phyloP scores from a whole-genome alignment of 176 grass and related monocot species.

The Phyllostachys edulis region DNA sequence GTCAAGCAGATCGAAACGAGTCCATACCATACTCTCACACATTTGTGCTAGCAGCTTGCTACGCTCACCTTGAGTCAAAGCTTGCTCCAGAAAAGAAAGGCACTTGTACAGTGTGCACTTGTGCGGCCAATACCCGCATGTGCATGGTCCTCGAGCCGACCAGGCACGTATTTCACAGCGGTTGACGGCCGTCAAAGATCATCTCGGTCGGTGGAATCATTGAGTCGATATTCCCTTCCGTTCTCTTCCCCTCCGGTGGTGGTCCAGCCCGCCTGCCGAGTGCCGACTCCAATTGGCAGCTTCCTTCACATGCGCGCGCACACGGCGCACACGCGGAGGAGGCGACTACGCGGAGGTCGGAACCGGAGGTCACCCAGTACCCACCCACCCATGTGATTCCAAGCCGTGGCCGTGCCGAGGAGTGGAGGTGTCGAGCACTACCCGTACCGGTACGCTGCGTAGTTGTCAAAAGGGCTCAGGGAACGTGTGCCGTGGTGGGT shows the following conservation, averaged over 20 bases:
- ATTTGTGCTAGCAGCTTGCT: too few species aligned
- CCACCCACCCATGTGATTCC: slow-evolving; percentile 11
- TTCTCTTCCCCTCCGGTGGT: background rate
- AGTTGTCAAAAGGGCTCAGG: background rate
- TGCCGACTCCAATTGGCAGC: slow-evolving; percentile 22
- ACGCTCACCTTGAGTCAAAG: background rate
- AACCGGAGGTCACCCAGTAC: background rate
- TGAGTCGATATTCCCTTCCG: background rate
- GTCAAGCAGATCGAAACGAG: too few species aligned
- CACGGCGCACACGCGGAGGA: background rate
- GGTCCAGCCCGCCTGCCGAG: background rate
- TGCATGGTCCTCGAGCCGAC: background rate
- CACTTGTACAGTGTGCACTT: too few species aligned
- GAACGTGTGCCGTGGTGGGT: slow-evolving; percentile 17
- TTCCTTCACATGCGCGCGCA: slow-evolving; percentile 35
- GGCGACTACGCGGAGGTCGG: background rate
- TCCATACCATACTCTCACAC: too few species aligned
- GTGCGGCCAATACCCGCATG: background rate
- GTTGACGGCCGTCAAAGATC: background rate
- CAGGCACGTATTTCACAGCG: slow-evolving; percentile 18
- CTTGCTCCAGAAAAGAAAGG: background rate
- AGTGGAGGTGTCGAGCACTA: background rate
- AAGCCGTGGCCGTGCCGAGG: background rate
- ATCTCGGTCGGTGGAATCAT: background rate
- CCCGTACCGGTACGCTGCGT: background rate